Base-by-base conservation (phyloP, 2,329 filamentous ascomycete genomes). In the Ascochyta pisi region DNA sequence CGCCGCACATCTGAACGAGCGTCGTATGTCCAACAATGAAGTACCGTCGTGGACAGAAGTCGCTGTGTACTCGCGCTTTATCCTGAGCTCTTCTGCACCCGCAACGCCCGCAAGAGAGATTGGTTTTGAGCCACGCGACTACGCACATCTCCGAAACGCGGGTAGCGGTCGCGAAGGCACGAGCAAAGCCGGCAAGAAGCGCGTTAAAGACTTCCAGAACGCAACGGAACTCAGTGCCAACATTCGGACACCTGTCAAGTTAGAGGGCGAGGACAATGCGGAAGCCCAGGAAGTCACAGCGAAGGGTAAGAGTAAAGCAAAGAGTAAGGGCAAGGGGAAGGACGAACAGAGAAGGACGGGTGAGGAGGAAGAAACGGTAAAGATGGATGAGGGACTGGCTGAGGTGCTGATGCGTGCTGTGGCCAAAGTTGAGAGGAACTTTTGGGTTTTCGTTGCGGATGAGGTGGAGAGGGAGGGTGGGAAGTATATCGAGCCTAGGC, bases 51-150 rank as follows among this genome's bases (percentile, higher is more conserved):
- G 67, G 44, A 77, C 73, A 19, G 53, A 62, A 3, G 58, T 68
- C 1, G 66, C 70, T 0, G 69, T 74, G n/a, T 78, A 78, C 60
- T 63, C 63, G 8, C 73, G 74, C 48, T 77, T 73, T 60, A 67
- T 75, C 23, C 69, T 71, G 41, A 72, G 67, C 37, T 61, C 58
- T 0, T 66, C 68, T 4, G 51, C 55, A 2, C 67, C 73, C 27
- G 71, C 71, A 2, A 43, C 34, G 1, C 45, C 62, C 1, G 19
- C 52, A 3, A 16, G 19, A n/a, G 71, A 77, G 26, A 56, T 61
- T 4, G 70, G 66, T 1, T 75, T 76, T 52, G 57, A 72, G 50
- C 60, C 68, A 3, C 64, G 61, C 13, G 73, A 76, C 57, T 76
- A 72, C 48, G 65, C 71, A 61, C 63, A 76, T 33, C 53, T 76